These are phyloP conservation scores for Plasmodium ovale DNA, from an alignment of 169 alveolate genomes.

Conservation along the genomic window DNA sequence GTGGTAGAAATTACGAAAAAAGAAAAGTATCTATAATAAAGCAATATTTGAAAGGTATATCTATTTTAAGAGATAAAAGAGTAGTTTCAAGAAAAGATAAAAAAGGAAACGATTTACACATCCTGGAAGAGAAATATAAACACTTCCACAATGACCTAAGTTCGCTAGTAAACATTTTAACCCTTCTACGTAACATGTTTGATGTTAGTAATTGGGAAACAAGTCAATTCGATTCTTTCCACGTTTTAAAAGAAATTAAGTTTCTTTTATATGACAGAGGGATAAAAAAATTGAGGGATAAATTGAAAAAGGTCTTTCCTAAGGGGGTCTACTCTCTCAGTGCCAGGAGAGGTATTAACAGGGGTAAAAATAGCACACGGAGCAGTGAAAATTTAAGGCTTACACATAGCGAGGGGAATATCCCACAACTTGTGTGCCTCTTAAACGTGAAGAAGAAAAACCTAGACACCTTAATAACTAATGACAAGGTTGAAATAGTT, in stretches of 20 bases:
- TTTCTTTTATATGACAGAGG: conserved; percentile 25
- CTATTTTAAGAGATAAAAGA: background rate
- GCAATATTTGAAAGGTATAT: conserved; percentile 3
- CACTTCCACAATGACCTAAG: background rate
- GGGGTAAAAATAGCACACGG: background rate
- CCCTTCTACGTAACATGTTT: background rate
- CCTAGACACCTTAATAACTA: conserved; percentile 6
- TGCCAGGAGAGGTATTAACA: background rate
- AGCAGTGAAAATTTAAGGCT: no score
- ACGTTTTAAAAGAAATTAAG: conserved; percentile 14
- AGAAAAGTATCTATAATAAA: background rate
- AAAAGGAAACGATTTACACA: background rate
- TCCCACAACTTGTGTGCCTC: conserved; percentile 13
- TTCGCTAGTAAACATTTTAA: conserved; percentile 13
- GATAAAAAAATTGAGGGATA: conserved; percentile 10
- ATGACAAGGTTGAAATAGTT: conserved; percentile 17
- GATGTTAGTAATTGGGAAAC: background rate
- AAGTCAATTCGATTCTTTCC: background rate
- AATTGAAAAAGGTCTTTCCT: background rate
- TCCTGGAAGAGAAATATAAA: background rate
- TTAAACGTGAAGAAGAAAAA: conserved; percentile 44
- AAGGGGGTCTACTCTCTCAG: background rate
- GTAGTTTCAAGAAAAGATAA: background rate
- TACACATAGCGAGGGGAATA: background rate
- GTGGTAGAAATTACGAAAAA: background rate